phyloP scores from a whole-genome alignment of 1,284 basidiomycete genomes.

The Ustilago trichophora region DNA sequence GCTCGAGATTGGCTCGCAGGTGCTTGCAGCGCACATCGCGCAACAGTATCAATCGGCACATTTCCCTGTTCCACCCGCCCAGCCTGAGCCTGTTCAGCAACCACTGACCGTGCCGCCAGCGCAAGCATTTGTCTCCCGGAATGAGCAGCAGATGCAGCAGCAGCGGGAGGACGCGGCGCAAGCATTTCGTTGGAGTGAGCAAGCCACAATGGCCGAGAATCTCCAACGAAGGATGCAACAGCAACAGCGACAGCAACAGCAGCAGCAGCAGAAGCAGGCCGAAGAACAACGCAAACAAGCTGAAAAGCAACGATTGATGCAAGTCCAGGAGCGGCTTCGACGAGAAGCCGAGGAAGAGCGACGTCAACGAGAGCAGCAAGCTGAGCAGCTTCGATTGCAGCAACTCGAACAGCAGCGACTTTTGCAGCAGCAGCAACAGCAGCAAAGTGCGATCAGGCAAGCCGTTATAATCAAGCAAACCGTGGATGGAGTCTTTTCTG shows the following conservation, averaged over 20 bases:
- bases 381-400: background rate
- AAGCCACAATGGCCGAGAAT: too few relatives aligned
- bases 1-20: too few relatives aligned
- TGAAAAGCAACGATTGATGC: too few relatives aligned
- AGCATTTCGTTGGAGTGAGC: too few relatives aligned
- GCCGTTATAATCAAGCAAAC: slow-evolving; percentile 1
- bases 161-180: too few relatives aligned
- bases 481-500: slow-evolving; percentile 6
- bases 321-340: background rate
- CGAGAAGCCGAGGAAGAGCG: background rate
- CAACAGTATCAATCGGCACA: too few relatives aligned
- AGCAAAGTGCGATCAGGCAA: too few relatives aligned
- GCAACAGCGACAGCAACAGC: too few relatives aligned
- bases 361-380: background rate
- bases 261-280: slow-evolving; percentile 10
- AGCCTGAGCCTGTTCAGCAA: background rate
- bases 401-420: too few relatives aligned
- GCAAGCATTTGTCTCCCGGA: background rate
- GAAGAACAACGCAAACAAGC: too few relatives aligned
- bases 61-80: too few relatives aligned
- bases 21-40: too few relatives aligned
- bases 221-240: background rate
- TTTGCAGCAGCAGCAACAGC: background rate
- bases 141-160: background rate
- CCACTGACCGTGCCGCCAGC: background rate